Conservation (phyloP, 2,329 filamentous ascomycete genomes). For the Aspergillus texensis region DNA sequence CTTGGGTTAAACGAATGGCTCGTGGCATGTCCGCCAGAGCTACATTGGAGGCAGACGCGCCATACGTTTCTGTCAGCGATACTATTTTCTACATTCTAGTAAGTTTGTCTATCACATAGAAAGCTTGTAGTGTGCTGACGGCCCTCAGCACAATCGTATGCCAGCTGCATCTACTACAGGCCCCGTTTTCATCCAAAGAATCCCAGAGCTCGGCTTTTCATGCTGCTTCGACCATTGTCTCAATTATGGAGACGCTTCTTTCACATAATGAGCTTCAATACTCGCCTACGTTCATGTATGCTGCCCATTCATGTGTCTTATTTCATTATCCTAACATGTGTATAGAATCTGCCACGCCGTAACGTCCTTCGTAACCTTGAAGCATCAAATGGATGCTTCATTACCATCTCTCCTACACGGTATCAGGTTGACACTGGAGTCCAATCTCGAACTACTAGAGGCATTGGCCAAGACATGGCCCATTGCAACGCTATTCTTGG, state of each 20-base stretch:
- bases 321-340: neutral
- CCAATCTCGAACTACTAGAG: slow-evolving; percentile 12
- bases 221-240: slow-evolving; percentile 16
- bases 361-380: slow-evolving; percentile 17
- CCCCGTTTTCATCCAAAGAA: slow-evolving; percentile 6
- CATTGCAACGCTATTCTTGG: slow-evolving; percentile 13
- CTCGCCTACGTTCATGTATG: slow-evolving; percentile 14
- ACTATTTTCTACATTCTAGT: slow-evolving; percentile 16
- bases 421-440: slow-evolving; percentile 14
- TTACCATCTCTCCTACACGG: slow-evolving; percentile 16
- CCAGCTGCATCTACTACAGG: slow-evolving; percentile 14
- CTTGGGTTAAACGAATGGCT: slow-evolving; percentile 19
- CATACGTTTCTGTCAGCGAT: slow-evolving; percentile 14
- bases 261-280: slow-evolving; percentile 14
- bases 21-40: slow-evolving; percentile 12
- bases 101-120: neutral
- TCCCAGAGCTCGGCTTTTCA: slow-evolving; percentile 16
- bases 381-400: slow-evolving; percentile 13
- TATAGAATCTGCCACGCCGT: slow-evolving; percentile 16
- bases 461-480: slow-evolving; percentile 16
- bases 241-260: slow-evolving; percentile 16
- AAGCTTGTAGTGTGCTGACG: neutral
- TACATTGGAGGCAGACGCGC: slow-evolving; percentile 12
- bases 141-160: slow-evolving; percentile 16
- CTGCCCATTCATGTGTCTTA: neutral